Evolutionary conservation across 2,329 filamentous ascomycete genomes (phyloP), one percentile per base, ranked within the genome.

Genomic region (Pseudohalonectria lignicola): DNA sequence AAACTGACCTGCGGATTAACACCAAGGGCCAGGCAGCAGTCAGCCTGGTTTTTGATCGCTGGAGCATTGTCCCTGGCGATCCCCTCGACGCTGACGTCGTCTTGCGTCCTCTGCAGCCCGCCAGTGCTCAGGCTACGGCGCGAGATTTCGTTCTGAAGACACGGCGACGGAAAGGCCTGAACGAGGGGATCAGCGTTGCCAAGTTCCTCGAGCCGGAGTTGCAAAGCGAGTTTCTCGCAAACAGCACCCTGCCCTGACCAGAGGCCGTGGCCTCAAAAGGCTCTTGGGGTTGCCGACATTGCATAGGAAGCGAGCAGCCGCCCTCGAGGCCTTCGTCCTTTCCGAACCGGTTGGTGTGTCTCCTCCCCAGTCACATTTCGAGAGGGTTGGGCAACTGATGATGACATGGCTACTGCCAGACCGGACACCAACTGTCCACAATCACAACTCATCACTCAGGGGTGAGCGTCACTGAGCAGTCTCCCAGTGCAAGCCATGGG

Each of bases 81-180:
- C 92, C 92, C 30, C 71, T 98, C 25, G 92, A 98, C 59, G 82
- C 81, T 53, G 83, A 87, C 43, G 79, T 93, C 44, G 77, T 86
- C 47, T 66, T 92, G 40, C 71, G 84, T 36, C 86, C 88, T 5
- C 67, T 98, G 46, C 88, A 96, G 60, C 86, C 88, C 45, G 92
- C 92, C 2, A 75, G 74, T 39, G 84, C 86, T 37, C 86, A 93
- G 65, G 87, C 85, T 17, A 93, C 88, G 35, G 92, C 92, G 1
- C 73, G 92, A 44, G 92, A 98, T 59, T 96, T 98, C 60, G 88
- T 96, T 39, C 73, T 96, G 45, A 98, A 98, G 74, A 98, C 92
- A 9, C 74, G 92, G 49, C 69, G 87, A 53, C 76, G 92, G 48
- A 98, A 98, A 71, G 92, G 92, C 2, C 61, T 98, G 44, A 90